Percentiles rank a stretch among this genome's conserved stretches.
These are phyloP conservation scores for Exophiala mesophila DNA, from an alignment of 2,329 filamentous ascomycete species.

Conservation along the genomic window DNA sequence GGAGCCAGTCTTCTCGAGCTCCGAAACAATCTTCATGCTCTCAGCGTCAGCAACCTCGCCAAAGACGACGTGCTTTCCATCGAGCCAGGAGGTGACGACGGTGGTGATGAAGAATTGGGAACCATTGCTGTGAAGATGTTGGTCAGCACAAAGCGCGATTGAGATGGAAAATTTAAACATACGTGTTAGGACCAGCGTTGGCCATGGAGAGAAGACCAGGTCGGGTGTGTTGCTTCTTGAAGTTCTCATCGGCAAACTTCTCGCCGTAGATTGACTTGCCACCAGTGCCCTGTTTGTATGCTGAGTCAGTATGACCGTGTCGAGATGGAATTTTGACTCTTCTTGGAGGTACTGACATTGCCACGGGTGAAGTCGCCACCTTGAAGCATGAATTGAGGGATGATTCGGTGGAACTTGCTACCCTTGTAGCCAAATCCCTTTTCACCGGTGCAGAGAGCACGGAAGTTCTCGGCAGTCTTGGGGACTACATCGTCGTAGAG, in stretches of 20 bases:
- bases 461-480: constrained; percentile 71
- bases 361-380: constrained; percentile 63
- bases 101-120: constrained; percentile 72
- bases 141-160: constrained; percentile 3
- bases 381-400: constrained; percentile 68
- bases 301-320: constrained; percentile 47
- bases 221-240: constrained; percentile 64
- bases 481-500: constrained; percentile 83
- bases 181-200: constrained; percentile 76
- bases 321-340: constrained; percentile 55
- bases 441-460: constrained; percentile 61
- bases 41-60: constrained; percentile 55
- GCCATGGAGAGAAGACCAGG: constrained; percentile 63
- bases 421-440: constrained; percentile 64
- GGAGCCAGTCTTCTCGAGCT: constrained; percentile 56
- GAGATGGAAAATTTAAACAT: constrained; percentile 30
- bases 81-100: constrained; percentile 61
- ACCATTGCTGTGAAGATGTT: constrained; percentile 51
- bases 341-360: constrained; percentile 71
- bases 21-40: constrained; percentile 52
- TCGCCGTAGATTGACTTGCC: constrained; percentile 64
- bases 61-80: constrained; percentile 67
- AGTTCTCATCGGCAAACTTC: constrained; percentile 67
- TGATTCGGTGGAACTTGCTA: constrained; percentile 65
- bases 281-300: constrained; percentile 78